Evolutionary conservation across 148 eudicot species (phyloP).

Genomic region (Amaranthus palmeri): DNA sequence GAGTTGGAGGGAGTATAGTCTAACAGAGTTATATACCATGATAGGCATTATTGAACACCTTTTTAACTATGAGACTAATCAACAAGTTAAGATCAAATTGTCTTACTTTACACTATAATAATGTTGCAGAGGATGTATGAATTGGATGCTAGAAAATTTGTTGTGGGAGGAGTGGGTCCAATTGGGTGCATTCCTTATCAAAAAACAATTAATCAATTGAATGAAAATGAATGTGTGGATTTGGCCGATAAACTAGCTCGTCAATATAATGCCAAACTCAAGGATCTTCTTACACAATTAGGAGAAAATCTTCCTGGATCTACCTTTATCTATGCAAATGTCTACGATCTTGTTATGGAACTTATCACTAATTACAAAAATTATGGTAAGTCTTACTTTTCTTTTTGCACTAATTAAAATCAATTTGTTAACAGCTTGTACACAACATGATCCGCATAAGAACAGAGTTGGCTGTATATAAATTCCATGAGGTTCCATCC

Average conservation of each 20-base stretch:
- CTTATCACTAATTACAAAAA: not conserved
- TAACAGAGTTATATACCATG: too few species aligned
- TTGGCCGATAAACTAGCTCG: not conserved
- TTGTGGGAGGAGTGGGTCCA: not conserved
- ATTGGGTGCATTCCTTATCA: conserved; percentile 1
- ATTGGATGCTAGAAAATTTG: not conserved
- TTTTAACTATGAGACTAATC: too few species aligned
- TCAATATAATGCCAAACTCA: not conserved
- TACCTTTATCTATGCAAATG: not conserved
- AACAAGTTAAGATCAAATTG: too few species aligned
- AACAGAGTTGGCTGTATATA: too few species aligned
- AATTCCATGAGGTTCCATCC: too few species aligned
- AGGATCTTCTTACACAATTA: not conserved
- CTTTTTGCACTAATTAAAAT: not conserved
- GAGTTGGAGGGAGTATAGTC: too few species aligned
- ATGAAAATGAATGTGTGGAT: not conserved
- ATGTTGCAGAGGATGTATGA: not conserved
- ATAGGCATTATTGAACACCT: too few species aligned
- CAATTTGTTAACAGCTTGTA: too few species aligned
- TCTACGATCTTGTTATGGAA: not conserved
- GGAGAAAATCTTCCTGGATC: not conserved
- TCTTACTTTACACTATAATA: too few species aligned
- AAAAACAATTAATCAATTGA: not conserved
- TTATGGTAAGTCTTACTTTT: conserved; percentile 2
- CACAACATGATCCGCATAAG: too few species aligned